Evolutionary conservation across 352 stramenopile genomes (phyloP).

Genomic region (Phytophthora niederhauseri): DNA sequence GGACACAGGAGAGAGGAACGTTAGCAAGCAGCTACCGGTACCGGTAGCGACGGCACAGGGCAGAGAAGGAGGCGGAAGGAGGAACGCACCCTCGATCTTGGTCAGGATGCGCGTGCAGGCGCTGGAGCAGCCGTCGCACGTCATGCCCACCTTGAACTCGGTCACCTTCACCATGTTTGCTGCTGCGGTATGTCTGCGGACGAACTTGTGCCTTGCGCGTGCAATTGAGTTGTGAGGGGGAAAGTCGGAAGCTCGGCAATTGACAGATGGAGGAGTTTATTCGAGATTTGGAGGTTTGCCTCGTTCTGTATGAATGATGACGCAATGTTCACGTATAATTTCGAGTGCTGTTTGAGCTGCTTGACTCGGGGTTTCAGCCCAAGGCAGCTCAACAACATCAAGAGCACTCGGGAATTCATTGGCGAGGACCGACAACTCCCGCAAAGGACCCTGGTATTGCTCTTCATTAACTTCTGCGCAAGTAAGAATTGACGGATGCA

Average conservation of each 20-base stretch:
- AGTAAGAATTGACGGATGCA: not conserved
- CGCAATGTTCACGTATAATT: conserved; percentile 8
- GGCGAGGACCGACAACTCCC: not conserved
- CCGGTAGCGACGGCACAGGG: not conserved
- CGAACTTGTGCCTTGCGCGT: not conserved
- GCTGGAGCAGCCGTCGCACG: conserved; percentile 89
- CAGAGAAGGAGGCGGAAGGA: not conserved
- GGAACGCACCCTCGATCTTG: conserved; percentile 82
- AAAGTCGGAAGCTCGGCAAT: not conserved
- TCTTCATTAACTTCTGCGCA: not conserved
- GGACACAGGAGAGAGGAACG: not conserved
- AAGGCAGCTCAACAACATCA: not conserved
- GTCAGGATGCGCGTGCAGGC: conserved; percentile 90
- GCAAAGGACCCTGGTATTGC: not conserved
- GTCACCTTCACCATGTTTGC: conserved; percentile 68
- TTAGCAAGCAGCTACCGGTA: not conserved
- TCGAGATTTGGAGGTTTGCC: not conserved
- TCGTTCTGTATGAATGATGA: not conserved
- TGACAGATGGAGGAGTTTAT: not conserved
- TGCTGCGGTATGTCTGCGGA: conserved; percentile 6
- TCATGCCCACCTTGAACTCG: conserved; percentile 93
- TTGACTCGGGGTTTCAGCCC: not conserved
- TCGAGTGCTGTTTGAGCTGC: not conserved
- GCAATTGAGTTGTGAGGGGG: conserved; percentile 37
- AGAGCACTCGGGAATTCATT: not conserved